Percentiles rank a stretch among this genome's conserved stretches.
These are phyloP conservation scores for Canariomyces notabilis DNA, from an alignment of 2,329 filamentous ascomycete species.

Conservation along the genomic window DNA sequence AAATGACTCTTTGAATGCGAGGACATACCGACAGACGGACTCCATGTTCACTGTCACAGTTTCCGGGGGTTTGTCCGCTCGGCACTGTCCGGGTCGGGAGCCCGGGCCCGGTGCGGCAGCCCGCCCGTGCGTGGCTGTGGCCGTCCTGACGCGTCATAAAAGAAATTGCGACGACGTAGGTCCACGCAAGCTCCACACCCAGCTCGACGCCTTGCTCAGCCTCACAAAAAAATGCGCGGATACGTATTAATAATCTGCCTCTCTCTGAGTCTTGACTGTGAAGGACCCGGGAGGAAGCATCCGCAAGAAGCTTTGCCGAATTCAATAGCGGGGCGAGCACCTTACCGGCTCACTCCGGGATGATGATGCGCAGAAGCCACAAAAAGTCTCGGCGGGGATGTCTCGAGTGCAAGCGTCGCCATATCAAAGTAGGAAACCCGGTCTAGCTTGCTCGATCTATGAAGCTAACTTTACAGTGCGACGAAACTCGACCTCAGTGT, in stretches of 20 bases:
- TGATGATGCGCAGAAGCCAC: constrained; percentile 26
- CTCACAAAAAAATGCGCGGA: neutral
- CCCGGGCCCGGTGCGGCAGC: neutral
- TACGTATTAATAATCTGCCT: too few relatives aligned
- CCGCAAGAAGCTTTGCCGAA: neutral
- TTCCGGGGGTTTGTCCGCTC: constrained; percentile 2
- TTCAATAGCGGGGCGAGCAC: neutral
- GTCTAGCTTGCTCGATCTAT: neutral
- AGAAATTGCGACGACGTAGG: constrained; percentile 8
- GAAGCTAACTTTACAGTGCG: constrained; percentile 24
- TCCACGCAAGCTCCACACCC: neutral
- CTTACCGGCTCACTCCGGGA: neutral
- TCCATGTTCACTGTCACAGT: too few relatives aligned
- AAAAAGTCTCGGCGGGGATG: constrained; percentile 31
- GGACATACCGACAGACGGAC: too few relatives aligned
- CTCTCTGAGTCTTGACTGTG: neutral
- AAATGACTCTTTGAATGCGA: neutral
- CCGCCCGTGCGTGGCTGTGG: constrained; percentile 9
- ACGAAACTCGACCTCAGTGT: constrained; percentile 30
- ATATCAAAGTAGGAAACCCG: constrained; percentile 26
- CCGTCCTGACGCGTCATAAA: constrained; percentile 8
- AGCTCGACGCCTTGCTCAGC: neutral
- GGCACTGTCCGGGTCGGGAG: neutral
- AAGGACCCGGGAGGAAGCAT: neutral
- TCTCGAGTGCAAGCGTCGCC: constrained; percentile 31